Conservation (phyloP, 331 rosid genomes). For the Pyracantha coccinea region DNA sequence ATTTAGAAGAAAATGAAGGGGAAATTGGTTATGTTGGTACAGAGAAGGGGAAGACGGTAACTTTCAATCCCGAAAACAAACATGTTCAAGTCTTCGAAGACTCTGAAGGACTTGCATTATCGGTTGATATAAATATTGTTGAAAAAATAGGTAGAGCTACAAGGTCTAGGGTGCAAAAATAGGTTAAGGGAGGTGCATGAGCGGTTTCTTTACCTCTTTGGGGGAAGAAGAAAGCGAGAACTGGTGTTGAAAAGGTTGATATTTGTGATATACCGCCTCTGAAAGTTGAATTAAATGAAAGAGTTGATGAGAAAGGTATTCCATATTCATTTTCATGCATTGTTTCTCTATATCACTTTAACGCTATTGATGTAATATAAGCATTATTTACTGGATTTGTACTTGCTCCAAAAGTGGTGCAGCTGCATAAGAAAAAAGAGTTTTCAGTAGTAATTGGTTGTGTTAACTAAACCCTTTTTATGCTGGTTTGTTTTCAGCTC, state of each 20-base stretch:
- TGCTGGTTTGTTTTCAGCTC: background rate
- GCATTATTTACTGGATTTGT: background rate
- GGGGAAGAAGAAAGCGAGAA: background rate
- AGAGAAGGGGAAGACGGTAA: constrained; percentile 17
- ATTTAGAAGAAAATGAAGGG: background rate
- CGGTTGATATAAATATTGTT: background rate
- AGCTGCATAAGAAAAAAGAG: background rate
- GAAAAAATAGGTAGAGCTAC: background rate
- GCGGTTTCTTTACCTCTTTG: background rate
- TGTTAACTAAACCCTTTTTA: background rate
- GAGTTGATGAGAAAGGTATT: too few species aligned
- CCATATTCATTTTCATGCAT: background rate
- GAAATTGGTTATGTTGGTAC: background rate
- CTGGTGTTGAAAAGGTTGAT: background rate
- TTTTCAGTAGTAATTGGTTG: background rate
- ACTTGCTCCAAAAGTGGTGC: background rate
- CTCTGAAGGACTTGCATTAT: background rate
- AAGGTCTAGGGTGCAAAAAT: constrained; percentile 5
- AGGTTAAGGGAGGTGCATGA: background rate
- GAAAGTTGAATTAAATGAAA: background rate
- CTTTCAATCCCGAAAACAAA: constrained; percentile 24
- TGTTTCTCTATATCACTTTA: background rate
- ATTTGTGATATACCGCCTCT: background rate
- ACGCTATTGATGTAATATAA: background rate
- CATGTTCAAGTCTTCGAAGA: background rate